Conservation (phyloP, 306 rosid species). For the Rubus parviflorus region DNA sequence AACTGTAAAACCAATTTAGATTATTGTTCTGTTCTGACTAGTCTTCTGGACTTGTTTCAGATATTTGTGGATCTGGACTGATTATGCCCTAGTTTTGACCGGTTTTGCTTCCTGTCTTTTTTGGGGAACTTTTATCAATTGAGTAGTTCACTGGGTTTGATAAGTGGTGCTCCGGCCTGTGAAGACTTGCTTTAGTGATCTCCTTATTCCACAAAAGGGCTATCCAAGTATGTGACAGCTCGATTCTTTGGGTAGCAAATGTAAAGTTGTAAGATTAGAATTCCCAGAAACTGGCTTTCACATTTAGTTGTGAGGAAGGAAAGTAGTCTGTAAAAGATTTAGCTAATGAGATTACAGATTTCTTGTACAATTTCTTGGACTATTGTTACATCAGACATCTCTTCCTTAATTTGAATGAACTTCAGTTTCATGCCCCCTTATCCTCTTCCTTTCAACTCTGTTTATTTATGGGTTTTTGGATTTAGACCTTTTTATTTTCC, state of each 20-base stretch:
- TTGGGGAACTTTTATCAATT: not conserved
- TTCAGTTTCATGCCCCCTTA: not conserved
- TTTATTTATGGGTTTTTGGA: not conserved
- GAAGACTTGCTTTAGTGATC: not conserved
- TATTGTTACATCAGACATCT: not conserved
- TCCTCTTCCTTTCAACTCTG: not conserved
- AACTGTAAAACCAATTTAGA: not conserved
- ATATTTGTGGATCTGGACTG: slow-evolving; percentile 73
- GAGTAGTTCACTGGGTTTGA: not conserved
- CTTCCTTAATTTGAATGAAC: not conserved
- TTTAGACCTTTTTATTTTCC: not conserved
- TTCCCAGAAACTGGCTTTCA: not conserved
- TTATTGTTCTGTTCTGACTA: slow-evolving; percentile 19
- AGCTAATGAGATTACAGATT: not conserved
- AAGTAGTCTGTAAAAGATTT: not conserved
- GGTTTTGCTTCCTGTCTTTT: not conserved
- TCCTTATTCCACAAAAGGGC: not conserved
- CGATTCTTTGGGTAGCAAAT: not conserved
- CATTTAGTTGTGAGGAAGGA: not conserved
- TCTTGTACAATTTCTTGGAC: not conserved
- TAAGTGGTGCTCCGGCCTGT: not conserved
- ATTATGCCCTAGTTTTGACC: not conserved
- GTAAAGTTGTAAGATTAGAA: slow-evolving; percentile 2
- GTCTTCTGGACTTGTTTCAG: slow-evolving; percentile 47
- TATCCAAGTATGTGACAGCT: not conserved